Conservation (phyloP, 2,329 filamentous ascomycete genomes). For the Mycosphaerella sp. region DNA sequence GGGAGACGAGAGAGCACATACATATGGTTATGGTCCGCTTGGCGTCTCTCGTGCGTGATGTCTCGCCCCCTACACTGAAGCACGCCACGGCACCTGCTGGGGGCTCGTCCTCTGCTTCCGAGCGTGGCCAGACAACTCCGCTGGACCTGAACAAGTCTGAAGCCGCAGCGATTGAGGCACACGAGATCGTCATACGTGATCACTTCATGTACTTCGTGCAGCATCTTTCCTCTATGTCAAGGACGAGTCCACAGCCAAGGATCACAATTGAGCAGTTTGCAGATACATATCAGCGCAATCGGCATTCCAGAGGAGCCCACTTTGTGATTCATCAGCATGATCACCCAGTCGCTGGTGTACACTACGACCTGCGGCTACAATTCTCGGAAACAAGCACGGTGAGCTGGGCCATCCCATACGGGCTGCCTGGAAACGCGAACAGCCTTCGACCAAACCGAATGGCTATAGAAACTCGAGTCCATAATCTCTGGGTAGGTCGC, state of each 20-base stretch:
- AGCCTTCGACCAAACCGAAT: conserved; percentile 37
- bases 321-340: conserved; percentile 71
- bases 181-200: conserved; percentile 42
- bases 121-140: not conserved
- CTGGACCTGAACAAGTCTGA: conserved; percentile 2
- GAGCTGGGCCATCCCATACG: conserved; percentile 48
- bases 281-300: conserved; percentile 45
- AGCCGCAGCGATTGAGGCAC: conserved; percentile 48
- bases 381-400: conserved; percentile 61
- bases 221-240: conserved; percentile 35
- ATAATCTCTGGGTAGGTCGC: conserved; percentile 38
- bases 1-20: not conserved
- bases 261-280: conserved; percentile 41
- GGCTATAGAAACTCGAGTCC: conserved; percentile 43
- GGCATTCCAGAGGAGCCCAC: conserved; percentile 40
- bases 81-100: conserved; percentile 3
- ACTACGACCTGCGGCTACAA: conserved; percentile 61
- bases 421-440: conserved; percentile 40
- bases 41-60: conserved; percentile 23
- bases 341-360: conserved; percentile 56
- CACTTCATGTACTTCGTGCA: conserved; percentile 46
- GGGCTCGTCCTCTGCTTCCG: not conserved
- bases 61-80: conserved; percentile 27
- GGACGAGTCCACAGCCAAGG: conserved; percentile 27
- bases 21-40: conserved; percentile 11